Conservation (phyloP, 2,329 filamentous ascomycete genomes). For the Ascomycota sp. region DNA sequence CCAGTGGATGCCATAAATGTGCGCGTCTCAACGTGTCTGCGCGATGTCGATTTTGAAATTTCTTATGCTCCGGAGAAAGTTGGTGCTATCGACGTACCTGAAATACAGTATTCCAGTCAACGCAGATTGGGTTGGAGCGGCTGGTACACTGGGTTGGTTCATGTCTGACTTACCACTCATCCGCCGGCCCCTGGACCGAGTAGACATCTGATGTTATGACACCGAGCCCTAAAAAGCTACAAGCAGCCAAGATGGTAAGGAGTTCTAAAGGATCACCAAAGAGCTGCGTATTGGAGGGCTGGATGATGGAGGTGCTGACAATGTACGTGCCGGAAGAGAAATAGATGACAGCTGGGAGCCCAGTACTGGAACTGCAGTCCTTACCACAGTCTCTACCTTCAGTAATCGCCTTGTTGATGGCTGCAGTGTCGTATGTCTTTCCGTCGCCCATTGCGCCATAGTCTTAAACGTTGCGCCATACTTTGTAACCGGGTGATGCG, state of each 20-base stretch:
- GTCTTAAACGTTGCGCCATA: slow-evolving; percentile 21
- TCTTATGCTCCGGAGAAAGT: slow-evolving; percentile 44
- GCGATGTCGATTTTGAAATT: slow-evolving; percentile 42
- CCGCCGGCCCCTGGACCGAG: slow-evolving; percentile 1
- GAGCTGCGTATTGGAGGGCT: slow-evolving; percentile 43
- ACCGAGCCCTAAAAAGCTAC: slow-evolving; percentile 32
- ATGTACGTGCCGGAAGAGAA: slow-evolving; percentile 30
- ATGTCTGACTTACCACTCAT: no score
- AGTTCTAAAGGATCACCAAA: slow-evolving; percentile 16
- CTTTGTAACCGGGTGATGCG: no score
- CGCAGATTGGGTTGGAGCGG: no score
- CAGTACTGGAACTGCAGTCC: slow-evolving; percentile 11
- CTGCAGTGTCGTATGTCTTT: slow-evolving; percentile 29
- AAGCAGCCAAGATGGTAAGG: slow-evolving; percentile 31
- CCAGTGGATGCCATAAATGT: slow-evolving; percentile 34
- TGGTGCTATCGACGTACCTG: slow-evolving; percentile 23
- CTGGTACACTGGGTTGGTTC: no score
- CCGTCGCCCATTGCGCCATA: slow-evolving; percentile 14
- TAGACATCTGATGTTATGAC: slow-evolving; percentile 28
- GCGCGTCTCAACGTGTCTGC: slow-evolving; percentile 8
- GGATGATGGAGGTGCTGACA: slow-evolving; percentile 33
- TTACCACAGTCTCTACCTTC: slow-evolving; percentile 14
- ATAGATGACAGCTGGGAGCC: slow-evolving; percentile 7
- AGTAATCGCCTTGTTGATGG: slow-evolving; percentile 26
- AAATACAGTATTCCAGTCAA: no score